Evolutionary conservation across 495 filamentous ascomycete genomes (phyloP), one percentile per base, ranked within the genome.

Genomic region (Trichocladium uniseriatum): DNA sequence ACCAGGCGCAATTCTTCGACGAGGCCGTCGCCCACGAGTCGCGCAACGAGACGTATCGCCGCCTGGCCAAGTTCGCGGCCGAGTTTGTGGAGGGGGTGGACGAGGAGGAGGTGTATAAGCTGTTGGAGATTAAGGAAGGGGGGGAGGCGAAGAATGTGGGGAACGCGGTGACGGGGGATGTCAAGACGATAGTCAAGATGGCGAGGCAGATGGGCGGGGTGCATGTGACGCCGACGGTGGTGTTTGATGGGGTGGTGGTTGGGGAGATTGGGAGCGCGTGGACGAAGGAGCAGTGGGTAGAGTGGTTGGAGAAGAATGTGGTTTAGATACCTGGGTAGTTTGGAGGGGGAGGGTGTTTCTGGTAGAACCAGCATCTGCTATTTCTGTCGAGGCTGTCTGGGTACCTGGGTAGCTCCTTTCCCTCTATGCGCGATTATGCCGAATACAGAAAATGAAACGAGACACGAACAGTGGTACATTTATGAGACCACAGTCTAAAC

Each of bases 181-280:
- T 95, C 40, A 98, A 95, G 70, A 60, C 84, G 37, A 70, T 90
- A 62, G 78, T 94, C 40, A 94, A 91, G 71, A 83, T 81, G 61
- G 83, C 83, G 52, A 71, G 89, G 48, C 64, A 88, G 55, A 69
- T 81, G 5, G 86, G 89, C 6, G 86, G 89, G 5, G 80, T 94
- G 28, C 91, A 96, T 72, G 87, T 95, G 22, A 88, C 84, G 22
- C 89, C 89, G 18, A 95, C 89, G 1, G 87, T 94, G 15, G 66
- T 94, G 36, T 92, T 94, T 68, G 79, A 96, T 68, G 89, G 87
- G 8, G 77, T 89, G 35, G 84, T 92, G 38, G 87, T 85, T 51
- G 79, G 76, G 50, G 75, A 80, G 15, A 89, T 95, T 53, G 82
- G 79, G 37, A 89, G 82, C 43, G 77, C 80, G 38, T 95, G 89